Conservation (phyloP, 352 stramenopile species). For the Globisporangium spinosum region DNA sequence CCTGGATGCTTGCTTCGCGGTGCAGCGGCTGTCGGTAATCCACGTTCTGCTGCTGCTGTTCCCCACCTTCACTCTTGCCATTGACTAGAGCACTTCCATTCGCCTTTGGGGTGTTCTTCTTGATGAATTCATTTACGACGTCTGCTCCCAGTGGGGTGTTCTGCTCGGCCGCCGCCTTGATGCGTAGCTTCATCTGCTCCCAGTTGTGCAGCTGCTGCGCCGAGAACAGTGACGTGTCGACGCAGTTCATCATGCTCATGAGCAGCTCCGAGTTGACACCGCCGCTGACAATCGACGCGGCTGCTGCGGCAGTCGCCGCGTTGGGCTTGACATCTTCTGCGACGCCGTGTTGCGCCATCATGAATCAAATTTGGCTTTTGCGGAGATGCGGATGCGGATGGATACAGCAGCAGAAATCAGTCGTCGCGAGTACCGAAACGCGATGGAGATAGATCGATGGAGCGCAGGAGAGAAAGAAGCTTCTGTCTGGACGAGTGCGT, state of each 20-base stretch:
- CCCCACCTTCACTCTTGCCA: conserved; percentile 12
- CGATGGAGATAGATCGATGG: background rate
- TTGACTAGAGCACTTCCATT: conserved; percentile 18
- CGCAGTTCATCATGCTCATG: conserved; percentile 85
- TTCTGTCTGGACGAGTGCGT: background rate
- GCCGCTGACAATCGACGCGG: conserved; percentile 9
- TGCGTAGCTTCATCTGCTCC: conserved; percentile 72
- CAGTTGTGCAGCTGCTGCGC: conserved; percentile 67
- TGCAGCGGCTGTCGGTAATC: conserved; percentile 58
- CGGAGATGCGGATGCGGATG: background rate
- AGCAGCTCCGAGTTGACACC: conserved; percentile 72
- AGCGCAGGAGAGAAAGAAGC: background rate
- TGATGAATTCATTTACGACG: conserved; percentile 27
- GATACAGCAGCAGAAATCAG: conserved; percentile 1
- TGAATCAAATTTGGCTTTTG: background rate
- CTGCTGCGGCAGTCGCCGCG: conserved; percentile 1
- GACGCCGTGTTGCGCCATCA: conserved; percentile 11
- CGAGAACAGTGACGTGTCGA: conserved; percentile 80
- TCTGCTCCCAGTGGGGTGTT: conserved; percentile 35
- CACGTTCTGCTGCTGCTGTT: conserved; percentile 18
- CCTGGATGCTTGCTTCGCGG: conserved; percentile 72
- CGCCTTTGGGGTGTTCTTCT: conserved; percentile 38
- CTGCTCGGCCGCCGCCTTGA: conserved; percentile 48
- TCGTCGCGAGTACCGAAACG: background rate
- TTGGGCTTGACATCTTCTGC: background rate